Base-by-base conservation (phyloP, 1,284 basidiomycete genomes). In the Pyrrhoderma lamaoense region DNA sequence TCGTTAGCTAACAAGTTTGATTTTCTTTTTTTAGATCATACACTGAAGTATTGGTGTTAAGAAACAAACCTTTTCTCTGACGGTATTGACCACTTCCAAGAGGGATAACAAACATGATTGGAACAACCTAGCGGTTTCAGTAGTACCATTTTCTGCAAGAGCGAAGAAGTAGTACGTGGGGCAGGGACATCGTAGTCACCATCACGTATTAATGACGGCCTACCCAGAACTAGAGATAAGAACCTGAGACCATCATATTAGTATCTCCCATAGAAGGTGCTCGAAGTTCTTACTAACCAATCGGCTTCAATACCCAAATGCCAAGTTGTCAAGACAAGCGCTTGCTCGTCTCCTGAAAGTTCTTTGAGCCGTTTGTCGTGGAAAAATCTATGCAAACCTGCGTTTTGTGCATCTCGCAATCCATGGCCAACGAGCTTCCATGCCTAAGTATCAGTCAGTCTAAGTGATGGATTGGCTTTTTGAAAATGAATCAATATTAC, bases 381-480 rank as follows among this genome's bases (percentile, higher is more conserved):
- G 2, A 74, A 72, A 59, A 77, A 76, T 42, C 37, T 67, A 57
- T 78, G 75, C 61, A 79, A 65, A 1, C 76, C 75, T 16, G 74
- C 64, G 11, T 75, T 69, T 58, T 73, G 66, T 7, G 74, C 76
- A 45, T 64, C 67, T 25, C 74, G 64, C 34, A 76, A 60, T 8
- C 69, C 70, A 40, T 60, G 64, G 0, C 76, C 75, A 14, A 71
- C 63, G 35, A 79, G 56, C 61, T 76, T 76, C 75, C 76, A 78
- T 1, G 74, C 74, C 58, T 78, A 75, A 55, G 72, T 45, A 39
- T 38, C n/a, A 22, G 39, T 36, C 3, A 19, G 19, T 35, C 3
- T 9, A 25, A 35, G 9, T 27, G 23, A 31, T 8, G 21, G 42
- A 51, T 31, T 31, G 11, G 27, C 27, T 31, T 11, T 31, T 5